phyloP scores from a whole-genome alignment of 2,329 filamentous ascomycete species.

The Pestalotiopsis sp. region DNA sequence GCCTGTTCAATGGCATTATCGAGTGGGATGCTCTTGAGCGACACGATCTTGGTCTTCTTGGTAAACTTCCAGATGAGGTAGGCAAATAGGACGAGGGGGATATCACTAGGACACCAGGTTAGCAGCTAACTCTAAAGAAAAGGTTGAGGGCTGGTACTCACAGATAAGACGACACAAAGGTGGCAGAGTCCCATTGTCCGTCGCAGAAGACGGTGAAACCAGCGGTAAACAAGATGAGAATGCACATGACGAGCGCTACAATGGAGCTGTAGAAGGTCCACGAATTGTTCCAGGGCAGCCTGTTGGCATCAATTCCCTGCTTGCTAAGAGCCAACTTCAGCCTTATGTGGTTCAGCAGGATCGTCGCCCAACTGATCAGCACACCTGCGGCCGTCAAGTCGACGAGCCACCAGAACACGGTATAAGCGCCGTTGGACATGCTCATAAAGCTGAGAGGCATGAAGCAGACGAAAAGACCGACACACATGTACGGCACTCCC shows the following conservation, averaged over 20 bases:
- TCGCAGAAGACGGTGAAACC: conserved; percentile 67
- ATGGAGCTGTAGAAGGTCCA: conserved; percentile 67
- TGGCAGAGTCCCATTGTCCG: conserved; percentile 59
- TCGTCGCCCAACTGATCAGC: conserved; percentile 64
- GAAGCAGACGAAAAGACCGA: conserved; percentile 55
- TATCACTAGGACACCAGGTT: conserved; percentile 45
- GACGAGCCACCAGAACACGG: conserved; percentile 68
- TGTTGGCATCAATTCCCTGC: conserved; percentile 52
- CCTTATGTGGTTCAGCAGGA: conserved; percentile 62
- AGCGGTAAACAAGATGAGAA: conserved; percentile 69
- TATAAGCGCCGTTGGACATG: conserved; percentile 58
- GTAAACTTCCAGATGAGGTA: conserved; percentile 68
- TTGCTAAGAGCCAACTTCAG: conserved; percentile 54
- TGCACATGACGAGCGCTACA: conserved; percentile 59
- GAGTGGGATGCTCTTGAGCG: conserved; percentile 54
- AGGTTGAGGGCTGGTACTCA: conserved; percentile 37
- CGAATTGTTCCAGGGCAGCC: conserved; percentile 64
- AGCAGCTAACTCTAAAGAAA: background rate
- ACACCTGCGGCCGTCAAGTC: conserved; percentile 64
- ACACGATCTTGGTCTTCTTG: conserved; percentile 61
- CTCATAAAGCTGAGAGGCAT: conserved; percentile 62
- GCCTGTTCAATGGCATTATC: conserved; percentile 53
- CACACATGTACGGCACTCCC: conserved; percentile 60
- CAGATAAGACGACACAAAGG: conserved; percentile 66
- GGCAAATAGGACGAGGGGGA: conserved; percentile 58